Evolutionary conservation across 2,329 filamentous ascomycete genomes (phyloP).

Genomic region (Penicillium sclerotigenum): DNA sequence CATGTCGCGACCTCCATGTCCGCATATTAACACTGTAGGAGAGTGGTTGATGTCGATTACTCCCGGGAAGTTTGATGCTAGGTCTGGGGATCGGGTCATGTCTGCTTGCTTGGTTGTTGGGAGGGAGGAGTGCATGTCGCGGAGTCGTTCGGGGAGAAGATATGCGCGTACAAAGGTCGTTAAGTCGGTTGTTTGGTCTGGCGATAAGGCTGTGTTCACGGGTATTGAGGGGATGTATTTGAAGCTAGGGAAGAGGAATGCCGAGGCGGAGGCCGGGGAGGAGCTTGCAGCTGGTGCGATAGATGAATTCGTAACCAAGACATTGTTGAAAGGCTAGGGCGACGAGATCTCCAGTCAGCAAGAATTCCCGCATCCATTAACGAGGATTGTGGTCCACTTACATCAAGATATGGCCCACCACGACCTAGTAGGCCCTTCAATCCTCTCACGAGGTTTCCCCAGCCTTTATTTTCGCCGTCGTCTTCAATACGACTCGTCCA

Average conservation of each 20-base stretch:
- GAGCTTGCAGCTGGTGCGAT: constrained; percentile 55
- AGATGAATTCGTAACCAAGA: constrained; percentile 73
- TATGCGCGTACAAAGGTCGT: constrained; percentile 47
- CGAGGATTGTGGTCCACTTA: constrained; percentile 18
- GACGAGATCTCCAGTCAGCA: constrained; percentile 2
- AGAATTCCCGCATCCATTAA: neutral
- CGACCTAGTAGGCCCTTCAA: constrained; percentile 66
- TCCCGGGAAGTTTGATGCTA: constrained; percentile 53
- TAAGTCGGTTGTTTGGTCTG: constrained; percentile 26
- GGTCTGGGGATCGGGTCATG: constrained; percentile 49
- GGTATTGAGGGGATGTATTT: constrained; percentile 72
- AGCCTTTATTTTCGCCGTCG: constrained; percentile 56
- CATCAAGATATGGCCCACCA: constrained; percentile 65
- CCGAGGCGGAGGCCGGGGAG: constrained; percentile 48
- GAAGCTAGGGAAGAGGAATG: constrained; percentile 78
- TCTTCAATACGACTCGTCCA: constrained; percentile 85
- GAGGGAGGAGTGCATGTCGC: constrained; percentile 34
- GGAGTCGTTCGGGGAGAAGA: constrained; percentile 38
- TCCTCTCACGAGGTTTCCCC: constrained; percentile 56
- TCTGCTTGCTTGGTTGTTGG: constrained; percentile 27
- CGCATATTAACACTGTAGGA: constrained; percentile 72
- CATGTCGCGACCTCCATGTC: constrained; percentile 75
- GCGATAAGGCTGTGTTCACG: constrained; percentile 52
- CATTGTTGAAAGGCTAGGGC: constrained; percentile 73
- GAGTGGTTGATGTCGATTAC: constrained; percentile 61